Percentiles rank a stretch among this genome's conserved stretches.
Evolutionary conservation across 1,284 basidiomycete species (phyloP).

Genomic region (Pisolithus thermaeus): DNA sequence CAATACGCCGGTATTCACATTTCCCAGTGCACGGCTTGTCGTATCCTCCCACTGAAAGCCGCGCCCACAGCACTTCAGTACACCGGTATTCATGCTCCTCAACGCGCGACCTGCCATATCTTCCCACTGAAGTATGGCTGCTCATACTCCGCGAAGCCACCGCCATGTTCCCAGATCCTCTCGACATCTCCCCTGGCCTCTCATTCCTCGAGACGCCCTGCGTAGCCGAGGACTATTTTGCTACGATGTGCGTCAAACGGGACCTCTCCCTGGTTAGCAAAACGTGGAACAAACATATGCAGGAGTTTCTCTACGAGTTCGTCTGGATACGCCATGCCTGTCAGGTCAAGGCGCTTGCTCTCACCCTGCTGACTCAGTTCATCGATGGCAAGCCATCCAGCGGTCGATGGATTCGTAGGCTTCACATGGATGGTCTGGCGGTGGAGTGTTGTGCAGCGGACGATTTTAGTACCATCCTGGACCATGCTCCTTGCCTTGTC

Average conservation of each 20-base stretch:
- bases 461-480: slow-evolving; percentile 60
- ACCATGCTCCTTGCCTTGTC: slow-evolving; percentile 51
- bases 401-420: slow-evolving; percentile 52
- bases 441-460: slow-evolving; percentile 60
- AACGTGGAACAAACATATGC: slow-evolving; percentile 47
- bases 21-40: too few species aligned
- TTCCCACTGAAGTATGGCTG: slow-evolving; percentile 36
- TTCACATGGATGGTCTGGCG: slow-evolving; percentile 65
- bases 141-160: slow-evolving; percentile 50
- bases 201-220: slow-evolving; percentile 42
- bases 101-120: slow-evolving; percentile 30
- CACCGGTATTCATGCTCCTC: slow-evolving; percentile 22
- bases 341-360: slow-evolving; percentile 55
- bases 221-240: slow-evolving; percentile 37
- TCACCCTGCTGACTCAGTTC: slow-evolving; percentile 45
- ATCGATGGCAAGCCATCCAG: slow-evolving; percentile 33
- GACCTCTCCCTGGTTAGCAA: slow-evolving; percentile 49
- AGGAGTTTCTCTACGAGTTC: slow-evolving; percentile 56
- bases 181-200: slow-evolving; percentile 44
- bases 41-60: too few species aligned
- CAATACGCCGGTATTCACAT: slow-evolving; percentile 13
- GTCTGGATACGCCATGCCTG: slow-evolving; percentile 58
- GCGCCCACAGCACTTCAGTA: slow-evolving; percentile 4
- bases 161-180: slow-evolving; percentile 34
- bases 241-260: slow-evolving; percentile 43